These are phyloP conservation scores for Colletotrichum sp. DNA, from an alignment of 2,329 filamentous ascomycete genomes.

Conservation along the genomic window DNA sequence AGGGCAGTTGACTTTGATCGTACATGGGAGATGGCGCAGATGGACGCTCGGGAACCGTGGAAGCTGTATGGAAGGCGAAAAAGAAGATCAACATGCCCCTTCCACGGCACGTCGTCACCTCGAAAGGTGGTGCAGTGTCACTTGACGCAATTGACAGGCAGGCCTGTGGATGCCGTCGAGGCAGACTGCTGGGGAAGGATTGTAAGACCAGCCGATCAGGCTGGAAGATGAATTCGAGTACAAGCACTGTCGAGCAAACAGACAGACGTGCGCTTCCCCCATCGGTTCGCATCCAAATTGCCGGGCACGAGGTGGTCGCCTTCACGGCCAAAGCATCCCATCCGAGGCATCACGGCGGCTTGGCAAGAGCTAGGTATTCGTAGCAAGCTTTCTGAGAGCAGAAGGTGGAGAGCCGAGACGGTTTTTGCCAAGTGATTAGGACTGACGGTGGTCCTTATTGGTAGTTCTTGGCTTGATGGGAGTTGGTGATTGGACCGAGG, in stretches of 20 bases:
- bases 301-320: not conserved
- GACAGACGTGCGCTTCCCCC: not conserved
- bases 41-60: not conserved
- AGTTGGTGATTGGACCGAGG: not conserved
- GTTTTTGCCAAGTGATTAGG: constrained; percentile 16
- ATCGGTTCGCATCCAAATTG: not conserved
- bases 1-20: not conserved
- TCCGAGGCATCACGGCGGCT: constrained; percentile 14
- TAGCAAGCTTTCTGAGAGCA: constrained; percentile 13
- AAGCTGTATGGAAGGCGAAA: constrained; percentile 11
- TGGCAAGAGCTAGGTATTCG: not conserved
- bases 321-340: constrained; percentile 1
- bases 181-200: not conserved
- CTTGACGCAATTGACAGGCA: not conserved
- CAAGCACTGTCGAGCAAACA: not conserved
- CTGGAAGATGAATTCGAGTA: not conserved
- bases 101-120: not conserved
- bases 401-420: constrained; percentile 11
- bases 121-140: not conserved
- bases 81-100: not conserved
- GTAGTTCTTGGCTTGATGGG: not conserved
- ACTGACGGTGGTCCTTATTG: not conserved
- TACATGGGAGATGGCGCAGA: not conserved
- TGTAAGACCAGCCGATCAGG: not conserved
- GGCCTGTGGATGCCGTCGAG: not conserved